Evolutionary conservation across 768 basidiomycete genomes (phyloP), one percentile per base, ranked within the genome.

Genomic region (Galerina marginata): DNA sequence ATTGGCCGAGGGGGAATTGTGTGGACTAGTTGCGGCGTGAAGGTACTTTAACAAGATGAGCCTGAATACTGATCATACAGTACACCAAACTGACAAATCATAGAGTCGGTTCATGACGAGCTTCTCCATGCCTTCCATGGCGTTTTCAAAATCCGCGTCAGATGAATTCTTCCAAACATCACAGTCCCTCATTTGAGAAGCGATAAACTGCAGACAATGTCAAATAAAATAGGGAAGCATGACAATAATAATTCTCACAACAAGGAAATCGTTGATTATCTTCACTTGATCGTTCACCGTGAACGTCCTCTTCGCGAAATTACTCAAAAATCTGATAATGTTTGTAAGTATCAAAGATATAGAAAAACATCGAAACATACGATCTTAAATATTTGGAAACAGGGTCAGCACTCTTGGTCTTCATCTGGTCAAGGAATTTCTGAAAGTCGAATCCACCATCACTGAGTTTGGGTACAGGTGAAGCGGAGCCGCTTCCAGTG

Each of bases 51-150:
- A 61, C 48, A 54, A 50, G 47, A 25, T 63, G 60, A 64, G 61
- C 49, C 56, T 46, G 49, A 33, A 64, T 33, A 55, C 38, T 15
- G 26, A 16, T 53, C 36, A 33, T 9, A 29, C 37, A 47, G 51
- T 26, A 44, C 64, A 58, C 46, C 44, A 57, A 23, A 59, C 91
- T 71, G 62, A 98, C 96, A 92, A 94, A 67, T 95, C 93, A 73
- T 97, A 99, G 54, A 99, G 77, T 53, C 95, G 82, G 68, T 99
- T 99, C 97, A 99, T 99, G 65, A 99, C 97, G 6, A 99, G 84
- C 74, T 99, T 99, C 81, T 99, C 97, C 94, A 99, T 98, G 53
- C 95, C 96, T 75, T 99, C 97, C 80, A 95, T 86, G 0, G 95
- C 94, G 67, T 96, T 96, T 55, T 99, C 97, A 65, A 99, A 98